These are phyloP conservation scores for Podospora sp. DNA, from an alignment of 495 filamentous ascomycete genomes.

Conservation along the genomic window DNA sequence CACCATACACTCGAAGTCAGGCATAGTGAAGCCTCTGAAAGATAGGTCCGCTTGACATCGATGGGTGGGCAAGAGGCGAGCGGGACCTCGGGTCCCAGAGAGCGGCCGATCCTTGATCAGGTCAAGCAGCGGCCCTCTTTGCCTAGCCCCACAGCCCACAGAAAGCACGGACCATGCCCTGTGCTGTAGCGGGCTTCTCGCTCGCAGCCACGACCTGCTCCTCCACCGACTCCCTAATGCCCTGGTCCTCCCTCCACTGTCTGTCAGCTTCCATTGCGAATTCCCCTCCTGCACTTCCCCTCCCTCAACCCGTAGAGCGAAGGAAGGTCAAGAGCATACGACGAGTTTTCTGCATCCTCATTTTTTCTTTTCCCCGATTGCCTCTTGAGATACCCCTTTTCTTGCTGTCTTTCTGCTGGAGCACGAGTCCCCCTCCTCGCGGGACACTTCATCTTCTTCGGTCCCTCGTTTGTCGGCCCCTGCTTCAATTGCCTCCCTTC, in stretches of 20 bases:
- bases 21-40: too few species aligned
- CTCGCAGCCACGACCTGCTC: slow-evolving; percentile 16
- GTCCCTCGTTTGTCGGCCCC: slow-evolving; percentile 34
- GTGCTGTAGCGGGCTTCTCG: slow-evolving; percentile 15
- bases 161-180: slow-evolving; percentile 17
- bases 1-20: too few species aligned
- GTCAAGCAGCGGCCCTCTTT: not conserved
- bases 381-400: slow-evolving; percentile 38
- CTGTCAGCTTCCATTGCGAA: slow-evolving; percentile 32
- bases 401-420: slow-evolving; percentile 31
- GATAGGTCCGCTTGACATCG: too few species aligned
- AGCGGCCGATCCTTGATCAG: slow-evolving; percentile 7
- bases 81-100: not conserved
- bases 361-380: slow-evolving; percentile 30
- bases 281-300: slow-evolving; percentile 40
- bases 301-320: slow-evolving; percentile 36
- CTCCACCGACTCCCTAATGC: slow-evolving; percentile 14
- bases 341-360: slow-evolving; percentile 36
- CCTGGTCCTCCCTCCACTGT: slow-evolving; percentile 30
- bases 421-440: slow-evolving; percentile 28
- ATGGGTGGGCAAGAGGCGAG: too few species aligned
- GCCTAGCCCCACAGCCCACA: not conserved
- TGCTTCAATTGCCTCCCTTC: slow-evolving; percentile 25
- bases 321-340: slow-evolving; percentile 42
- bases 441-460: slow-evolving; percentile 23